These are phyloP conservation scores for Arthrinium puccinioides DNA, from an alignment of 2,329 filamentous ascomycete species.

Conservation along the genomic window DNA sequence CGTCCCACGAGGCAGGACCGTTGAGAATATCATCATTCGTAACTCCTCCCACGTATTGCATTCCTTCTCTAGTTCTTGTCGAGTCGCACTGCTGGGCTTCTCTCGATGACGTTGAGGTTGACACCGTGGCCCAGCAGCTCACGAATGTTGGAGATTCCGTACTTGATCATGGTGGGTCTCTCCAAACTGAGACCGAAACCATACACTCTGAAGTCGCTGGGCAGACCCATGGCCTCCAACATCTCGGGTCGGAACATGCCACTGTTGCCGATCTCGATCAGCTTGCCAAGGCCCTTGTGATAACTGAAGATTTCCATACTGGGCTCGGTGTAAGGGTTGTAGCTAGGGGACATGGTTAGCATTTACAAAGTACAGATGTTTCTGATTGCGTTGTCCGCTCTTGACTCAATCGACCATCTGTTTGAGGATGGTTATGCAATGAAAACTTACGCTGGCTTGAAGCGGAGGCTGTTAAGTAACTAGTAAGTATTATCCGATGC, in stretches of 20 bases:
- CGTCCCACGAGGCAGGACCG: not conserved
- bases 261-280: slow-evolving; percentile 96
- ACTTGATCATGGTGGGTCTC: slow-evolving; percentile 97
- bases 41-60: not conserved
- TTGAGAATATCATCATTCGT: not conserved
- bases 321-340: slow-evolving; percentile 92
- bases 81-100: slow-evolving; percentile 82
- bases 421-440: not conserved
- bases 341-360: slow-evolving; percentile 21
- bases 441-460: slow-evolving; percentile 68
- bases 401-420: not conserved
- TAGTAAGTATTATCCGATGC: not conserved
- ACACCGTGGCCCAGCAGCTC: slow-evolving; percentile 94
- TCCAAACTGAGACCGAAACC: slow-evolving; percentile 90
- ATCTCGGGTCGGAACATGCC: slow-evolving; percentile 99
- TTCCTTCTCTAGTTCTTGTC: slow-evolving; percentile 62
- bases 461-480: slow-evolving; percentile 59
- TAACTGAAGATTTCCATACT: slow-evolving; percentile 98
- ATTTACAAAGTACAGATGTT: slow-evolving; percentile 45
- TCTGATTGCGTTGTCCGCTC: too few species aligned
- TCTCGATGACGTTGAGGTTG: slow-evolving; percentile 86
- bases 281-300: slow-evolving; percentile 81
- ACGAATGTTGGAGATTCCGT: slow-evolving; percentile 80
- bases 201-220: slow-evolving; percentile 86
- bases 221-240: slow-evolving; percentile 89